These are phyloP conservation scores for Lichina pygmaea DNA, from an alignment of 495 filamentous ascomycete genomes.

Conservation along the genomic window DNA sequence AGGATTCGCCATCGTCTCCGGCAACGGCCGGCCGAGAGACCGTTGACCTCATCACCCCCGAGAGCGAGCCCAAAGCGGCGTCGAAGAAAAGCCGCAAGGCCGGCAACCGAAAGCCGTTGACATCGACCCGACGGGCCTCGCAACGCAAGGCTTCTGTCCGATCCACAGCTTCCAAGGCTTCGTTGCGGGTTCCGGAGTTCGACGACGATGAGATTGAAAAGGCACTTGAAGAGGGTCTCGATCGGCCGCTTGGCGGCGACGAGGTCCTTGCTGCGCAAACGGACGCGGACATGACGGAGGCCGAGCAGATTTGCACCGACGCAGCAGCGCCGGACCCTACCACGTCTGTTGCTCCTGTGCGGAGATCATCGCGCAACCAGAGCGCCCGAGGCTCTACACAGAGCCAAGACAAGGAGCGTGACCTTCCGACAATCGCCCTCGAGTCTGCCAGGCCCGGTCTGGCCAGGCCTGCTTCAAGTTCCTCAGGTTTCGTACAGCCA, in stretches of 20 bases:
- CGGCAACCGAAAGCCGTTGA: constrained; percentile 14
- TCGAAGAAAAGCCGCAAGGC: constrained; percentile 14
- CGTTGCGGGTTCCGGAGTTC: constrained; percentile 15
- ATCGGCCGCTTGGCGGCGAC: constrained; percentile 27
- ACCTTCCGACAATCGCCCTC: too few species aligned
- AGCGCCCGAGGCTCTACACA: too few species aligned
- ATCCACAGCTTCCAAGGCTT: constrained; percentile 19
- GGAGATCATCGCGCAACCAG: too few species aligned
- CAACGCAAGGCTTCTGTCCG: constrained; percentile 24
- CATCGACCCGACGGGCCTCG: constrained; percentile 12
- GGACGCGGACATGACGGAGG: constrained; percentile 1
- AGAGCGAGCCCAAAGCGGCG: neutral
- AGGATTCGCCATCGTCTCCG: neutral
- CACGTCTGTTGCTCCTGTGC: too few species aligned
- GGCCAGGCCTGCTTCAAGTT: too few species aligned
- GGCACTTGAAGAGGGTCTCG: constrained; percentile 38
- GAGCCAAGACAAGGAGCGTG: too few species aligned
- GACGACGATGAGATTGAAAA: constrained; percentile 41
- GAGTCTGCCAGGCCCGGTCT: too few species aligned
- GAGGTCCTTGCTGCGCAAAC: constrained; percentile 12
- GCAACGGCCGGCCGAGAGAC: too few species aligned
- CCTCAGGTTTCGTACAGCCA: too few species aligned
- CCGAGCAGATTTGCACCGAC: neutral
- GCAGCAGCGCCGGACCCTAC: too few species aligned
- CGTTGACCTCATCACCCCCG: too few species aligned